These are phyloP conservation scores for Cinnamomum chago DNA, from an alignment of 164 flowering plant genomes.

Conservation along the genomic window DNA sequence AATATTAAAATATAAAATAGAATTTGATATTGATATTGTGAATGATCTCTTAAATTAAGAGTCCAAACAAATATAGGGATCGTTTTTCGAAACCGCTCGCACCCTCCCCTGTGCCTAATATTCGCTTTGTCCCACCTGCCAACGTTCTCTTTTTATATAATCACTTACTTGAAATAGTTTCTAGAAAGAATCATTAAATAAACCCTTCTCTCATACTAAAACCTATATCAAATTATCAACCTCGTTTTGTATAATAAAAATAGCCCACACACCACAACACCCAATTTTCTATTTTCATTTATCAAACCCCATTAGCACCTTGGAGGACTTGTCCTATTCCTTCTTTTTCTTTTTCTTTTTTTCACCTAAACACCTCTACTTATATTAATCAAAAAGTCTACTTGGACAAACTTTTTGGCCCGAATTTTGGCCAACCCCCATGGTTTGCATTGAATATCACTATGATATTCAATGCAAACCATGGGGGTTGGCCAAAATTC, in stretches of 20 bases:
- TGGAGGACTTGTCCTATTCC: too few species aligned
- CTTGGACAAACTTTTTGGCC: too few species aligned
- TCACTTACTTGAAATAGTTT: background rate
- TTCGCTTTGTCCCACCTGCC: background rate
- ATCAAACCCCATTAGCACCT: too few species aligned
- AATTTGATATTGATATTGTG: background rate
- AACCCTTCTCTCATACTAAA: background rate
- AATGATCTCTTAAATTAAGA: background rate
- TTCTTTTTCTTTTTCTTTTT: too few species aligned
- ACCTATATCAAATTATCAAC: background rate
- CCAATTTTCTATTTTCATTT: too few species aligned
- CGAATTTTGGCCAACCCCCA: too few species aligned
- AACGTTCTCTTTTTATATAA: background rate
- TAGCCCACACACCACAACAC: background rate
- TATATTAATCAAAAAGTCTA: too few species aligned
- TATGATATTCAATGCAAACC: too few species aligned
- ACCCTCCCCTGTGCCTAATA: background rate
- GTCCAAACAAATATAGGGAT: background rate
- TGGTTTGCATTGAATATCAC: too few species aligned
- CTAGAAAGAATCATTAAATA: background rate
- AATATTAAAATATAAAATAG: too few species aligned
- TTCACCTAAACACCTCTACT: too few species aligned
- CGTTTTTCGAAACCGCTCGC: background rate
- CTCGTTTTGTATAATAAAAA: background rate
- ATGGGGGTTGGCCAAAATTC: too few species aligned